These are phyloP conservation scores for Apiospora koreana DNA, from an alignment of 2,329 filamentous ascomycete genomes.

Conservation along the genomic window DNA sequence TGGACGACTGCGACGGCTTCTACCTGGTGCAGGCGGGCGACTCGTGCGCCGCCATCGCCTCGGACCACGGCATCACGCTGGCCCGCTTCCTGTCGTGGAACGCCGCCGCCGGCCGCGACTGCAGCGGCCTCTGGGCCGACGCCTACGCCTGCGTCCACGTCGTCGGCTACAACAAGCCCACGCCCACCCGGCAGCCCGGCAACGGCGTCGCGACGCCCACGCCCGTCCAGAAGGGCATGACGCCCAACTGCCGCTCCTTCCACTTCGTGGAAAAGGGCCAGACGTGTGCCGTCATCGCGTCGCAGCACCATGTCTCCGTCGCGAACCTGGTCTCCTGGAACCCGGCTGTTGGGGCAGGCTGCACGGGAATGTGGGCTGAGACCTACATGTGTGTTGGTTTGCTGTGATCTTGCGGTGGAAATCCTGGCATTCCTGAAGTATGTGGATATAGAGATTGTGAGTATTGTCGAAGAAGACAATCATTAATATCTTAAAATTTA, in stretches of 20 bases:
- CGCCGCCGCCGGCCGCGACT: slow-evolving; percentile 15
- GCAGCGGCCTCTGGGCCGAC: slow-evolving; percentile 15
- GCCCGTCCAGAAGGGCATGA: slow-evolving; percentile 3
- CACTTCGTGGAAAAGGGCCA: not conserved
- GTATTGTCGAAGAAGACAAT: too few species aligned
- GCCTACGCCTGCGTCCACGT: slow-evolving; percentile 16
- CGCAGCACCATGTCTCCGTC: not conserved
- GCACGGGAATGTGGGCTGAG: too few species aligned
- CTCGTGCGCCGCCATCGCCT: slow-evolving; percentile 18
- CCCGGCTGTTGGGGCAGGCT: not conserved
- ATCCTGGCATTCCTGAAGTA: too few species aligned
- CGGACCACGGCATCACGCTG: slow-evolving; percentile 15
- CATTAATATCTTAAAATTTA: too few species aligned
- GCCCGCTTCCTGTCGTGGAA: slow-evolving; percentile 19
- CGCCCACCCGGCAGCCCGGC: not conserved
- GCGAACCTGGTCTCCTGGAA: not conserved
- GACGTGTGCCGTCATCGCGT: not conserved
- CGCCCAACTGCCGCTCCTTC: not conserved
- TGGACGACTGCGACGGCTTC: slow-evolving; percentile 20
- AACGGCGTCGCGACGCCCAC: slow-evolving; percentile 10
- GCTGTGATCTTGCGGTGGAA: too few species aligned
- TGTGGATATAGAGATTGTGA: too few species aligned
- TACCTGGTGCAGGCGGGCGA: slow-evolving; percentile 18
- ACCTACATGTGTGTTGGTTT: too few species aligned
- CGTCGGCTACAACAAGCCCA: not conserved